These are phyloP conservation scores for Golubevia sp. DNA, from an alignment of 1,284 basidiomycete genomes.

Conservation along the genomic window DNA sequence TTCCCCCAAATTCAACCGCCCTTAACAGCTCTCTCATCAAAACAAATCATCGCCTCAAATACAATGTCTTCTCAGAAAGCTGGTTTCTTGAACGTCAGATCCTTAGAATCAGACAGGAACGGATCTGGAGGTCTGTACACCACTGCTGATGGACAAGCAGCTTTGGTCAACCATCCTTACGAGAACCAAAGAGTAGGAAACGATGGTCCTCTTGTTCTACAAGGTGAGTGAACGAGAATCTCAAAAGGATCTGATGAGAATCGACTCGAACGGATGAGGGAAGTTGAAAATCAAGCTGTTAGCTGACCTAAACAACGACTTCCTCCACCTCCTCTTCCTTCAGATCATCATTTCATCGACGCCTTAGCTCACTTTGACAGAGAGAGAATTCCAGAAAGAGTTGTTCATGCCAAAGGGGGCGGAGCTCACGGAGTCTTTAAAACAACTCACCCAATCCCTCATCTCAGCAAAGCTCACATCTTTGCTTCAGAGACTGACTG, in stretches of 20 bases:
- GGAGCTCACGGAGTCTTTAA: slow-evolving; percentile 42
- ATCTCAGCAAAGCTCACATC: slow-evolving; percentile 23
- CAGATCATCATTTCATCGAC: not conserved
- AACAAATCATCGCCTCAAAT: not conserved
- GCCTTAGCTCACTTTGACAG: slow-evolving; percentile 33
- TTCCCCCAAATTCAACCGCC: too few relatives aligned
- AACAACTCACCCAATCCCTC: slow-evolving; percentile 34
- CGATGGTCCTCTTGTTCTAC: slow-evolving; percentile 37
- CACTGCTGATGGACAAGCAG: slow-evolving; percentile 28
- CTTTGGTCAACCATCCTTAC: slow-evolving; percentile 27
- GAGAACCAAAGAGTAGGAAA: slow-evolving; percentile 26
- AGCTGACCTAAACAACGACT: too few relatives aligned
- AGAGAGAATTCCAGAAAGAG: slow-evolving; percentile 49
- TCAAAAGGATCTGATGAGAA: not conserved
- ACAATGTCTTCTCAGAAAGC: not conserved
- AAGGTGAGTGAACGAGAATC: slow-evolving; percentile 11
- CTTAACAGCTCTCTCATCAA: too few relatives aligned
- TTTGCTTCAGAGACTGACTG: slow-evolving; percentile 21
- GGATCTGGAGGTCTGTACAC: slow-evolving; percentile 19
- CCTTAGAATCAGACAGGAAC: not conserved
- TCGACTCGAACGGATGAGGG: not conserved
- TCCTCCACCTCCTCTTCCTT: slow-evolving; percentile 34
- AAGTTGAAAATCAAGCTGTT: too few relatives aligned
- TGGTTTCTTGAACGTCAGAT: not conserved
- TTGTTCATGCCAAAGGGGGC: slow-evolving; percentile 47